Base-by-base conservation (phyloP, 1,284 basidiomycete genomes). In the Agaricales sp. region DNA sequence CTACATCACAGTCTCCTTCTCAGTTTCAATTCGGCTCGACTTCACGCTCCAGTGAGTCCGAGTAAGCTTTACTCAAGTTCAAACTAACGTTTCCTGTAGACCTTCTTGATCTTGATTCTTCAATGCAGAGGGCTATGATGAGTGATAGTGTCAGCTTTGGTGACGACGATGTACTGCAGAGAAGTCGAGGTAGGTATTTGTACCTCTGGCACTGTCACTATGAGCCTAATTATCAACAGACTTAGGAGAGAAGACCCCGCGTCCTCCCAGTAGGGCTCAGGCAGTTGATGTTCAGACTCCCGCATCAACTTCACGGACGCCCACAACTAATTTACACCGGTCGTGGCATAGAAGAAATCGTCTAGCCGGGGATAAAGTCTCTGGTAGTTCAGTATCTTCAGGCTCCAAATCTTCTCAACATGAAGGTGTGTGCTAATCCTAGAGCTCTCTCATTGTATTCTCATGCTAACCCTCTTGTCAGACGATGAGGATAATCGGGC, bases 111-210 rank as follows among this genome's bases (percentile, higher is more conserved):
- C 19, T 11, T n/a, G 39, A 41, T 41, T 41, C 39, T 11, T 41
- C 39, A 8, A 41, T 41, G 39, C 39, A 41, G 16, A 41, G 39
- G 16, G 39, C 39, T 8, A 41, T 41, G 39, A 16, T 41, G 16
- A 41, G 39, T 41, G 39, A 41, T 20, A 41, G 39, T 41, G 16
- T 41, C 39, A 41, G 39, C 39, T 41, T 41, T 41, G 39, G 39
- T 4, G 39, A 41, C 39, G 39, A 41, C 4, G 4, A 4, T 11
- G 8, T 41, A 16, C n/a, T 20, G 8, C 39, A 16, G 8, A 16
- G 18, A 4, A 18, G n/a, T 20, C 6, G 18, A 41, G 39, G 39
- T 41, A 20, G 8, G 39, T 20, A 4, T 16, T n/a, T 20, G 18
- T 16, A 16, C n/a, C n/a, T n/a, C 16, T 41, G 39, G 26, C 39